Evolutionary conservation across 129 eudicot species (phyloP), one percentile per base, ranked within the genome.

Genomic region (Scalesia atractyloides): DNA sequence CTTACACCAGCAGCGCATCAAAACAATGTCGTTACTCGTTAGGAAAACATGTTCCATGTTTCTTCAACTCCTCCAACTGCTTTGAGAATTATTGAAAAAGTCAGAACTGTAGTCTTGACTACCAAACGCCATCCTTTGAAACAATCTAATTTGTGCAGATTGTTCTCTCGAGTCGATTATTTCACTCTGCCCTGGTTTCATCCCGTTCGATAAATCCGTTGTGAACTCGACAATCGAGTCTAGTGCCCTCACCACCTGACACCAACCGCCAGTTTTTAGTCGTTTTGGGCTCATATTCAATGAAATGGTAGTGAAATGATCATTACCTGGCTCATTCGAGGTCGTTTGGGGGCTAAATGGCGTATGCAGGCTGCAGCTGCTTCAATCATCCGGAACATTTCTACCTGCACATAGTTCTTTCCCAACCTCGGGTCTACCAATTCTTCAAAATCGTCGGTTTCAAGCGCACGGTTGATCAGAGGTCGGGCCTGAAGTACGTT

Each of bases 351-450:
- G 66, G 89, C 96, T 70, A 82, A 82, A 79, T 92, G 98, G 46
- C 98, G 98, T 11, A 92, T 80, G 72, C 98, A 92, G 58, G 96
- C 96, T 66, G 95, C 98, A 61, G 98, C 96, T 51, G 98, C 98
- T 82, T 89, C 96, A 5, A 92, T 81, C 96, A 92, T 81, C 61
- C 96, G 80, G 79, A 92, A 85, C 91, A 92, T 90, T 72, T 92
- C 98, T 26, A 79, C 72, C 59, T 64, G 76, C 50, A 77, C 82
- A 59, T 78, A 92, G 86, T 83, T 82, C 20, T 84, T 88, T 66
- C 75, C 89, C 51, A 92, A 81, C 77, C 94, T 81, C 33, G 89
- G 94, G 75, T 92, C 97, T 22, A 87, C 92, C 50, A 92, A 26
- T 41, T 80, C 91, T 15, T 76, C 94, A 66, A 89, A 83, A 66